Evolutionary conservation across 2,329 filamentous ascomycete genomes (phyloP), one percentile per base, ranked within the genome.

Genomic region (Colletotrichum gloeosporioides): DNA sequence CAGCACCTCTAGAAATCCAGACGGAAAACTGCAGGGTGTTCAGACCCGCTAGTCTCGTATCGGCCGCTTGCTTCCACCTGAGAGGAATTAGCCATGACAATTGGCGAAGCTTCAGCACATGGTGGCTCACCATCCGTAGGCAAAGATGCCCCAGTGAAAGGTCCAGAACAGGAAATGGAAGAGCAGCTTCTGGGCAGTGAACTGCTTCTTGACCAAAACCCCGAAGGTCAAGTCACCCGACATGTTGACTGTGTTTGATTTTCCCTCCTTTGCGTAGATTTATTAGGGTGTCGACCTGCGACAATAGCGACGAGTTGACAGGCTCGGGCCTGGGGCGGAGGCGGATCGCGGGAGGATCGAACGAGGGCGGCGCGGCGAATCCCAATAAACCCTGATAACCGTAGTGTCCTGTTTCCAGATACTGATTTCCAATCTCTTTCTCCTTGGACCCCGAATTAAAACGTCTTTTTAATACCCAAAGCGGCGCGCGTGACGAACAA

Each of bases 1-100:
- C 97, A 69, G 97, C 96, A 83, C 96, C 97, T 89, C 97, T 93
- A 32, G 97, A 99, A 75, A 98, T 92, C 96, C 96, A 99, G 72
- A 99, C 97, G 4, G 96, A 99, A 86, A 91, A 99, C 71, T 90
- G 89, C 65, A 99, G 91, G 0, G 87, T 91, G 85, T 99, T 99
- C 63, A 99, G 90, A 57, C 91, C 91, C 7, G 93, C 93, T 32
- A 99, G 89, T 73, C 92, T 91, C 12, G 83, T 77, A 82, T 98
- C 94, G 7, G 83, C 80, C 39, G 85, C 89, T 88, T 99, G 97
- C 81, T 97, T 93, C 82, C 89, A 95, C 95, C 96, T 98, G 80
- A 76, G 75, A 80, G 44, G 34, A 57, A 77, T 85, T 70, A 86
- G 81, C 25, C 22, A 22, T 22, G 0, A 63, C n/a, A 1, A 13